A percentile compares a stretch with the other conserved stretches of the same genome.
phyloP scores from a whole-genome alignment of 2,329 filamentous ascomycete genomes.

The Fusarium domesticum region DNA sequence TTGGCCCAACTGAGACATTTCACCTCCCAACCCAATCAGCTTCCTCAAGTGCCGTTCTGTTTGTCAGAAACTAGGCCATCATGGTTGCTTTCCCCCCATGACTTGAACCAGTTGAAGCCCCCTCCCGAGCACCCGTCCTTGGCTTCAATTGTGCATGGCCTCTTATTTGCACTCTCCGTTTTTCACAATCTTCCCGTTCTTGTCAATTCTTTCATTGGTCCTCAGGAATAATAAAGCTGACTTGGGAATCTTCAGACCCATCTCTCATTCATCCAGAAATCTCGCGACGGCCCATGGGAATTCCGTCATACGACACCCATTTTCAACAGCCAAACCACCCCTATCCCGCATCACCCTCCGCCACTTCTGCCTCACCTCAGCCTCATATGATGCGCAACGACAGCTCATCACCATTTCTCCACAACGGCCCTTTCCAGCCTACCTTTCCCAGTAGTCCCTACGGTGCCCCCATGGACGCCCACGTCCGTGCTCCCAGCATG shows the following conservation, averaged over 20 bases:
- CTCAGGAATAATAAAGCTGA: conserved; percentile 34
- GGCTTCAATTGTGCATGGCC: neutral
- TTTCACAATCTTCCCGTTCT: conserved; percentile 11
- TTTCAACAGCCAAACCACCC: conserved; percentile 46
- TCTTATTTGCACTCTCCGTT: conserved; percentile 1
- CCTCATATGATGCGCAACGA: conserved; percentile 48
- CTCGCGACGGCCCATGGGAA: conserved; percentile 44
- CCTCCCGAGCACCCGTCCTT: neutral
- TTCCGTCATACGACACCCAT: conserved; percentile 46
- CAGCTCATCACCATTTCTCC: conserved; percentile 66
- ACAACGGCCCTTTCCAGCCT: conserved; percentile 51
- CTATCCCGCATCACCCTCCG: conserved; percentile 62
- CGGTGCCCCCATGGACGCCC: conserved; percentile 43
- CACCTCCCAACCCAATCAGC: conserved; percentile 17
- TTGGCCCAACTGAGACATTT: conserved; percentile 28
- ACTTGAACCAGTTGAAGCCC: conserved; percentile 6
- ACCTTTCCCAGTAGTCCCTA: conserved; percentile 54
- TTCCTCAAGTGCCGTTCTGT: conserved; percentile 14
- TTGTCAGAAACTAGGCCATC: conserved; percentile 18
- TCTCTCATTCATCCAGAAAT: conserved; percentile 57
- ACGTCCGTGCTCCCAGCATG: conserved; percentile 63
- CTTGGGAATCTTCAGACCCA: too few species aligned
- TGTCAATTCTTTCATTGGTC: conserved; percentile 36
- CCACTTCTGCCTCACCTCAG: conserved; percentile 52
- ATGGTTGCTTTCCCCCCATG: conserved; percentile 17